Conservation (phyloP, 176 grass and related monocot genomes). For the Triticum timopheevii region DNA sequence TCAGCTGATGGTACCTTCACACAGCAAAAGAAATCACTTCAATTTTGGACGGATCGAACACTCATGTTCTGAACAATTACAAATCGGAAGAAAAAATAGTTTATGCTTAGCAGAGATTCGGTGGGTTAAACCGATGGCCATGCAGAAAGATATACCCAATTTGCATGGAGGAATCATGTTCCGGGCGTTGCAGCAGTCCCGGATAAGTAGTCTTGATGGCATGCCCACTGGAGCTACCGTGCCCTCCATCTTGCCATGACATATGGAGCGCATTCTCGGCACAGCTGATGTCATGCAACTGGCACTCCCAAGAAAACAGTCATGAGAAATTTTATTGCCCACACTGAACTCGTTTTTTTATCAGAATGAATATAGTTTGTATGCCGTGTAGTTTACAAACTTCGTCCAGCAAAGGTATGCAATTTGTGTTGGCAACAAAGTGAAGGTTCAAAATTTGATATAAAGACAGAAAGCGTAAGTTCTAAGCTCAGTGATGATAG, state of each 20-base stretch:
- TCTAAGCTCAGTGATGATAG: not conserved
- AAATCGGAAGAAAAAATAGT: no score
- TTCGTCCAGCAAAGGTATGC: not conserved
- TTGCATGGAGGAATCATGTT: constrained; percentile 29
- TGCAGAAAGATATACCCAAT: constrained; percentile 32
- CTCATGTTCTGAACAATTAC: no score
- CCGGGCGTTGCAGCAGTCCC: constrained; percentile 18
- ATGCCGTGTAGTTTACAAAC: not conserved
- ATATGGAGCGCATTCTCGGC: constrained; percentile 29
- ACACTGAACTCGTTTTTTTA: not conserved
- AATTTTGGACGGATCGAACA: no score
- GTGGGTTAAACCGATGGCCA: not conserved
- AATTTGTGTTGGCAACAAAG: not conserved
- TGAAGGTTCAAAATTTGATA: not conserved
- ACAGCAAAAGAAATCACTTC: not conserved
- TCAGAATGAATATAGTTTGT: not conserved
- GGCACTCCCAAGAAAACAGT: constrained; percentile 10
- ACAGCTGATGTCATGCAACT: constrained; percentile 39
- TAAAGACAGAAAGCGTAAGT: not conserved
- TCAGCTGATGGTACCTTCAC: constrained; percentile 39
- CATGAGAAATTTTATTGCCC: not conserved
- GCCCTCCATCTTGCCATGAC: constrained; percentile 44
- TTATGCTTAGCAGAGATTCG: not conserved
- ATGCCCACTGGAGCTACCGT: constrained; percentile 39
- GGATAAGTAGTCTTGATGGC: constrained; percentile 19